Conservation (phyloP, 495 filamentous ascomycete species). For the Aspergillus hancockii region DNA sequence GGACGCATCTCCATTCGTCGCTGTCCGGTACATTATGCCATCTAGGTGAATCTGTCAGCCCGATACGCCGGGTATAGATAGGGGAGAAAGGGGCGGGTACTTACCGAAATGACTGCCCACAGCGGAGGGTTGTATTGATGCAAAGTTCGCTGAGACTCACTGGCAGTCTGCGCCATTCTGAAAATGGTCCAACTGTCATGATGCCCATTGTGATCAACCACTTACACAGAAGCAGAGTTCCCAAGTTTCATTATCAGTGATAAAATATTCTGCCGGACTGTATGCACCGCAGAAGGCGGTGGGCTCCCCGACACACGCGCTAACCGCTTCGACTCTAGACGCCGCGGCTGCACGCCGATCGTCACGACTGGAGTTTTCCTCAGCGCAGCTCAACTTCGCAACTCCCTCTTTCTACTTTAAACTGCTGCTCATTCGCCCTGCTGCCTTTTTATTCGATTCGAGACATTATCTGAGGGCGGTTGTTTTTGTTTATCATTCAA, state of each 20-base stretch:
- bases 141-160: conserved; percentile 80
- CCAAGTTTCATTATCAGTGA: not conserved
- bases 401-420: not conserved
- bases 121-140: conserved; percentile 86
- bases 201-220: conserved; percentile 3
- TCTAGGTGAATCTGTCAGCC: conserved; percentile 37
- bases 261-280: conserved; percentile 26
- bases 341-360: conserved; percentile 23
- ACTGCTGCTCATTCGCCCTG: not conserved
- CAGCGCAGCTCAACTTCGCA: conserved; percentile 18
- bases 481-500: not conserved
- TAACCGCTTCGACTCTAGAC: conserved; percentile 19
- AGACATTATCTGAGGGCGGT: not conserved
- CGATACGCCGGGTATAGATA: not conserved
- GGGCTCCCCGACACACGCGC: conserved; percentile 9
- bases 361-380: conserved; percentile 26
- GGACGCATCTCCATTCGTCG: conserved; percentile 88
- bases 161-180: conserved; percentile 81
- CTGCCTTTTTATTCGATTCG: conserved; percentile 2
- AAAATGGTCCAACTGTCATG: conserved; percentile 37
- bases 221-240: not conserved
- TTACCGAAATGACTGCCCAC: conserved; percentile 85
- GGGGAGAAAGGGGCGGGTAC: not conserved
- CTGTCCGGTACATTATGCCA: conserved; percentile 76
- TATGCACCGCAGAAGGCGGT: conserved; percentile 30